Evolutionary conservation across 2,329 filamentous ascomycete species (phyloP), one percentile per base, ranked within the genome.

Genomic region (Xylariales sp.): DNA sequence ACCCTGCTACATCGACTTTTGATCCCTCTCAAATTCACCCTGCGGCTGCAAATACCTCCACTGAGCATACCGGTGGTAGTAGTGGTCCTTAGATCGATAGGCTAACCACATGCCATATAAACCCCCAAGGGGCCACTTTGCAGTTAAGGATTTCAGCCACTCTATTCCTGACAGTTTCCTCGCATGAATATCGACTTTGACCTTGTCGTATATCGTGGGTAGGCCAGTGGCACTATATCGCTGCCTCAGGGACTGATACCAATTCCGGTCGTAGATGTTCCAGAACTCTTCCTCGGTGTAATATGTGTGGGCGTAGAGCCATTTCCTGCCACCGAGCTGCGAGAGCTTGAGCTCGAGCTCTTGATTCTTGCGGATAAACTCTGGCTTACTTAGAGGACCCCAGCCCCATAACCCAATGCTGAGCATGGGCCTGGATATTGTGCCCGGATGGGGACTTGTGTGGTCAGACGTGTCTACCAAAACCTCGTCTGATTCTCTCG

Each of bases 201-300:
- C 78, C 60, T 86, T 86, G 48, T 86, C 79, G 43, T 79, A 84
- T 2, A 85, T 79, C 20, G 64, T 79, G 1, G 79, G 81, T 44
- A 86, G 52, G 32, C 74, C 70, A 2, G 62, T 61, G 0, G 83
- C 82, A 5, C 65, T 60, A 50, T 85, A 86, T 51, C 73, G 77
- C 17, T 57, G 54, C 14, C 82, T 62, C 37, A 85, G 58, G 3
- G 52, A 56, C 29, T 83, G 74, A 44, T 86, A 85, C 51, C 74
- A 75, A 6, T 61, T 49, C 25, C 68, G 64, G 52, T 83, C 74
- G 43, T 85, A 86, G 38, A 75, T 67, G 7, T 63, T 56, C 81
- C 82, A 85, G 54, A 87, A 87, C 46, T 86, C 82, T 0, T 75
- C 69, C 52, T 83, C 74, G 4, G 70, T 75, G 55, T 84, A 84